These are phyloP conservation scores for Microbotryum violaceum DNA, from an alignment of 1,284 basidiomycete species.

Conservation along the genomic window DNA sequence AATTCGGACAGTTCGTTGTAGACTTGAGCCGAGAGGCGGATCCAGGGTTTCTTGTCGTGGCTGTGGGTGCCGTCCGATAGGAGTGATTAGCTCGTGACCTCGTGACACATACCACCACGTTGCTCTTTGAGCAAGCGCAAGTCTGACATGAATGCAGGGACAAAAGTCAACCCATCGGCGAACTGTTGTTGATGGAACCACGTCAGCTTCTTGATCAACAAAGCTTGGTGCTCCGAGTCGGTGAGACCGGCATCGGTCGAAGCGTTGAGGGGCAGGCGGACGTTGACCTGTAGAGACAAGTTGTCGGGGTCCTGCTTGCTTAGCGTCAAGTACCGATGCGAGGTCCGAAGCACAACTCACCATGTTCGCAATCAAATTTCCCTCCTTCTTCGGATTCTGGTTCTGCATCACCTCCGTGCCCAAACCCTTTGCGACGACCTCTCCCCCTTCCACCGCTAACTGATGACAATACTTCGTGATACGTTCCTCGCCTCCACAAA, in stretches of 20 bases:
- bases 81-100: no score
- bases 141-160: constrained; percentile 7
- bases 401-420: constrained; percentile 31
- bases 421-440: constrained; percentile 22
- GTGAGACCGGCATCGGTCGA: neutral
- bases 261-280: constrained; percentile 21
- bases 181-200: neutral
- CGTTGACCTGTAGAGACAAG: constrained; percentile 25
- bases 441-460: constrained; percentile 28
- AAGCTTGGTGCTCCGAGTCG: neutral
- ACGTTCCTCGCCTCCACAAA: constrained; percentile 31
- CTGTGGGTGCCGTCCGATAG: neutral
- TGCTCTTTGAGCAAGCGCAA: neutral
- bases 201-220: neutral
- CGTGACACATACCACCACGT: no score
- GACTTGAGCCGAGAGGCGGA: constrained; percentile 25
- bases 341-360: constrained; percentile 16
- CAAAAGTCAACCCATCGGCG: neutral
- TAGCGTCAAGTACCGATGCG: neutral
- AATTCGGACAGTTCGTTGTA: constrained; percentile 40
- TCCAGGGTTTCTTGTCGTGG: constrained; percentile 35
- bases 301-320: neutral
- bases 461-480: constrained; percentile 30
- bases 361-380: constrained; percentile 32
- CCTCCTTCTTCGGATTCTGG: constrained; percentile 6